Base-by-base conservation (phyloP, 495 filamentous ascomycete genomes). In the Lasiosphaeria ovina region DNA sequence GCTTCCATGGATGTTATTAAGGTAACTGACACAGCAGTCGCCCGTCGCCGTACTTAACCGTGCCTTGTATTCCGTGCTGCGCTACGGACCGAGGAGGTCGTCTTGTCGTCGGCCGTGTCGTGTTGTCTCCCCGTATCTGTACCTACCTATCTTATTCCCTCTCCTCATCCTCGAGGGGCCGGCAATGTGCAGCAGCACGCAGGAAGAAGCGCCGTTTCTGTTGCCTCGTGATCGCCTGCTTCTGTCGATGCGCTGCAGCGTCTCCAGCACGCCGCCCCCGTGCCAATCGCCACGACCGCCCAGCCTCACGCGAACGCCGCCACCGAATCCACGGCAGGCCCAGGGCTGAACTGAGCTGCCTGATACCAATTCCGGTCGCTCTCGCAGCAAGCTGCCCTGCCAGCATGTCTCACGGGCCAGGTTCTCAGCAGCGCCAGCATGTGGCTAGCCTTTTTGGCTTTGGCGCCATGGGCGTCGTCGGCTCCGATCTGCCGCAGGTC, bases 321-420 rank as follows among this genome's bases (percentile, higher is more conserved):
- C 3, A 11, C 0, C 44, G 44, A 47, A 47, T 11, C 44, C 12
- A 2, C 44, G 24, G 24, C 24, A 24, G 24, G 24, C 2, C 24
- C 24, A 24, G 24, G 24, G 24, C 24, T 24, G 24, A 24, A 24
- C 24, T 24, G 24, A 24, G 24, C 24, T 24, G 24, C 24, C 24
- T 24, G 24, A 24, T 24, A 24, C 24, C 24, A 24, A 24, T 24
- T 24, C 24, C 33, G 6, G 11, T 53, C 48, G 24, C 14, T 7
- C 4, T 54, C 58, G 47, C 50, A 65, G 51, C 54, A 53, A 24
- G 24, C 24, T 24, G 49, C 49, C 47, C 16, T 32, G 35, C 53
- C 52, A 51, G 31, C 52, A 78, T 78, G 76, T 72, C 76, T 58
- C 72, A 72, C 64, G 65, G 70, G 64, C 72, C 64, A 48, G 65